These are phyloP conservation scores for Poronia punctata DNA, from an alignment of 495 filamentous ascomycete species.

Conservation along the genomic window DNA sequence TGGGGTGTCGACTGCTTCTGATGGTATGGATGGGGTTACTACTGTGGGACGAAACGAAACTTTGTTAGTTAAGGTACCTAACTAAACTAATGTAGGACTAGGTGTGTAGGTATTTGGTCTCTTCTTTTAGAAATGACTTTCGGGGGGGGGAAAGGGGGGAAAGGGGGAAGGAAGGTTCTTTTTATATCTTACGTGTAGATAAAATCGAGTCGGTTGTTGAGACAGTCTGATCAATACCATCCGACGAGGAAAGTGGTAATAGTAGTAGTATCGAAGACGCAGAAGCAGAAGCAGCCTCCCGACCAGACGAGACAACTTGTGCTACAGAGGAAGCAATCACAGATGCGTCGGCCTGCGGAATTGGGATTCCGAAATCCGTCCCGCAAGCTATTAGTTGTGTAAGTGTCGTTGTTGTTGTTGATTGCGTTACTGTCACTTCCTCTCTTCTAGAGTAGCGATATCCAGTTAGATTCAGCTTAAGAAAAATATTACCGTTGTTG, in stretches of 20 bases:
- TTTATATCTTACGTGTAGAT: conserved; percentile 1
- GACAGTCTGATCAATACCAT: not conserved
- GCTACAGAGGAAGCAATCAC: conserved; percentile 19
- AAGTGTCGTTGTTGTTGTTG: conserved; percentile 21
- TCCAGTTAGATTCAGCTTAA: too few relatives aligned
- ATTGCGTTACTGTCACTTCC: conserved; percentile 13
- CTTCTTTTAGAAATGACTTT: too few relatives aligned
- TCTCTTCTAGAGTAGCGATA: too few relatives aligned
- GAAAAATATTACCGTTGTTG: too few relatives aligned
- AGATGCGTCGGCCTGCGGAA: conserved; percentile 13
- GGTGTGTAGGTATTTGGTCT: too few relatives aligned
- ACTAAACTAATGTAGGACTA: too few relatives aligned
- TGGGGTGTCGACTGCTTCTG: not conserved
- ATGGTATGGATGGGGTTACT: too few relatives aligned
- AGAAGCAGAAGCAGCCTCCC: conserved; percentile 1
- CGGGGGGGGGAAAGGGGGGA: too few relatives aligned
- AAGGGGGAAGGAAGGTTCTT: too few relatives aligned
- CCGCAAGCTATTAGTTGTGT: conserved; percentile 23
- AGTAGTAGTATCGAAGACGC: conserved; percentile 4
- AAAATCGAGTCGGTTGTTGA: not conserved
- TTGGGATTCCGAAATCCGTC: conserved; percentile 3
- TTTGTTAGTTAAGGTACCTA: too few relatives aligned
- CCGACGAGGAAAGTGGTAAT: not conserved
- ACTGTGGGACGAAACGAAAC: too few relatives aligned
- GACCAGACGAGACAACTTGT: conserved; percentile 10